A percentile compares a stretch with the other conserved stretches of the same genome.
Evolutionary conservation across 495 filamentous ascomycete species (phyloP).

Genomic region (Aeminium ludgeri): DNA sequence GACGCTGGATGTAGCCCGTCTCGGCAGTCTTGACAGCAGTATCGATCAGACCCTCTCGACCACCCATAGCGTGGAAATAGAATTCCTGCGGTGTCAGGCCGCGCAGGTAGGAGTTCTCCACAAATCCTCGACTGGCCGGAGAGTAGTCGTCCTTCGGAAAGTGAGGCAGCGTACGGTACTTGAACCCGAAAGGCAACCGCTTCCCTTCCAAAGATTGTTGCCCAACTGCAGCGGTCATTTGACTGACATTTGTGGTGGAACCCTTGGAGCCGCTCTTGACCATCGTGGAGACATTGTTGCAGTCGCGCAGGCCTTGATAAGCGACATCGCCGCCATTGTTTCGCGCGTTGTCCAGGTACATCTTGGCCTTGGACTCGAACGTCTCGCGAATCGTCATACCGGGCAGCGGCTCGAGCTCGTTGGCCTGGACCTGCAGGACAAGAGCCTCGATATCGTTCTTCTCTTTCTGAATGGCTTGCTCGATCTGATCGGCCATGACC

Average conservation of each 20-base stretch:
- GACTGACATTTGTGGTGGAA: constrained; percentile 95
- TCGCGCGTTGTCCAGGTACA: constrained; percentile 84
- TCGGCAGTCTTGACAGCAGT: constrained; percentile 99
- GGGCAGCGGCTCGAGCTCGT: constrained; percentile 70
- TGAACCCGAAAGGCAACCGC: constrained; percentile 98
- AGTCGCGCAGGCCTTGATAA: constrained; percentile 77
- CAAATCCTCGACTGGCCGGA: constrained; percentile 89
- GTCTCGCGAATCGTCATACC: constrained; percentile 98
- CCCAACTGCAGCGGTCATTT: constrained; percentile 94
- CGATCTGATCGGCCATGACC: constrained; percentile 63
- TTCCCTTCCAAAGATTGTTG: constrained; percentile 97
- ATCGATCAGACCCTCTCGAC: constrained; percentile 98
- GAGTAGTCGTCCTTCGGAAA: constrained; percentile 99
- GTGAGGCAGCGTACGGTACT: constrained; percentile 90
- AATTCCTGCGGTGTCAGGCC: constrained; percentile 91
- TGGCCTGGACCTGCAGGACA: constrained; percentile 61
- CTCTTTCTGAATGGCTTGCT: constrained; percentile 55
- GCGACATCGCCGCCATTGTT: constrained; percentile 88
- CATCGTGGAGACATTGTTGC: constrained; percentile 94
- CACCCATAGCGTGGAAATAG: constrained; percentile 99
- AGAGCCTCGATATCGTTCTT: constrained; percentile 64
- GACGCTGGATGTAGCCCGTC: constrained; percentile 96
- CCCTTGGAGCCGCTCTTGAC: constrained; percentile 92
- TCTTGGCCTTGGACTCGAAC: constrained; percentile 88
- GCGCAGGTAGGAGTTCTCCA: constrained; percentile 97